Evolutionary conservation across 139 green algal genomes (phyloP), one percentile per base, ranked within the genome.

Genomic region (Tetradesmus lagerheimii): DNA sequence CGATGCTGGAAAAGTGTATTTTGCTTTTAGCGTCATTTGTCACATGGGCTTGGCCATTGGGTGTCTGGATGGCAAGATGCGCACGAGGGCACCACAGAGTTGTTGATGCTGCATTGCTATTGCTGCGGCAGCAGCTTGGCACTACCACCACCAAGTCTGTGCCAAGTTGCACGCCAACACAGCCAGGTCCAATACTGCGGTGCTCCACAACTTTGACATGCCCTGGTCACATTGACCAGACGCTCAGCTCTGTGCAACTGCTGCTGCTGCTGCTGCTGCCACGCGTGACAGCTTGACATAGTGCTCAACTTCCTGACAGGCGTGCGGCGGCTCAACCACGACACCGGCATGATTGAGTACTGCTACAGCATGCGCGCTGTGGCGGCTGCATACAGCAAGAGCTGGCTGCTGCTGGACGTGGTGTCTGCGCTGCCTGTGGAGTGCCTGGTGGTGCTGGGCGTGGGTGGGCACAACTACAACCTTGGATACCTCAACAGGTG

Each of bases 271-370:
- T 43, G 23, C 6, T 39, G 14, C 16, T 82, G 35, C 38, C 14
- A 5, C 4, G 23, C 20, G 37, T 45, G 5, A 16, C 83, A 89
- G 84, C 9, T 82, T 3, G 84, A 89, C 62, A 82, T 89, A 20
- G 29, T 83, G 0, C 27, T 89, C 29, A 89, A 89, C 66, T 89
- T 89, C 31, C 84, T 89, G 67, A 89, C 84, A 29, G 84, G 67
- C 18, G 39, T 82, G 3, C 41, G 66, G 29, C 84, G 45, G 14
- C 57, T 50, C 84, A 82, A 89, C 41, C 43, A 31, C 2, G 84
- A 89, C 78, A 80, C 83, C 41, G 83, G 31, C 31, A 47, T 88
- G 53, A 41, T 88, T 35, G 80, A 86, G 43, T 71, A 75, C 83
- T 82, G 62, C 16, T 89, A 83, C 31, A 39, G 79, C 39, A 3